These are phyloP conservation scores for Hymenoscyphus scutula DNA, from an alignment of 2,329 filamentous ascomycete species.

Conservation along the genomic window DNA sequence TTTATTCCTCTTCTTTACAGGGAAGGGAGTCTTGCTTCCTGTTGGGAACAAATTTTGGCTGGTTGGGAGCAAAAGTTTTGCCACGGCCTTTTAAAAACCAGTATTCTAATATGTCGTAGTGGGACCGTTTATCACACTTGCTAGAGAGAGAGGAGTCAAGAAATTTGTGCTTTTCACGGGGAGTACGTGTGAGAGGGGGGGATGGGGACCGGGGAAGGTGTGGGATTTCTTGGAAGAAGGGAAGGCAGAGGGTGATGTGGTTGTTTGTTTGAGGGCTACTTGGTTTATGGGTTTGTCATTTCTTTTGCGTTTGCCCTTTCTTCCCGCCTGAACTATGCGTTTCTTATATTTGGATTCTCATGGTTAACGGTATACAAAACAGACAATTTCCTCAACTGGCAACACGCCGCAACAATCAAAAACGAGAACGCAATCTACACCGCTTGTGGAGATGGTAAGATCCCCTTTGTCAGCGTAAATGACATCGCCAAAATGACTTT, in stretches of 20 bases:
- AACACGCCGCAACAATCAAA: constrained; percentile 33
- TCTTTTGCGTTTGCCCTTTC: neutral
- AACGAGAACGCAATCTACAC: constrained; percentile 44
- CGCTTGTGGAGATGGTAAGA: constrained; percentile 42
- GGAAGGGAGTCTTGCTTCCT: no score
- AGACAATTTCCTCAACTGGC: constrained; percentile 24
- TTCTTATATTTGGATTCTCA: no score
- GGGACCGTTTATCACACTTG: constrained; percentile 43
- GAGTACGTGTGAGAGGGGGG: constrained; percentile 26
- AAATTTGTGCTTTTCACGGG: constrained; percentile 46
- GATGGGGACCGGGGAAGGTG: constrained; percentile 36
- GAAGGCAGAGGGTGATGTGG: constrained; percentile 42
- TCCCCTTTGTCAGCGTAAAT: constrained; percentile 46
- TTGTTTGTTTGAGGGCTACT: constrained; percentile 43
- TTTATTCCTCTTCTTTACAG: no score
- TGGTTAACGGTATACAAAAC: no score
- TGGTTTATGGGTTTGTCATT: constrained; percentile 45
- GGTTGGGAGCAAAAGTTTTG: no score
- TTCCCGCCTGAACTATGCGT: no score
- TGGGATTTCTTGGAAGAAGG: constrained; percentile 40
- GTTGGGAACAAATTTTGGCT: no score
- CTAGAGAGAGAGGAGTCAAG: constrained; percentile 36
- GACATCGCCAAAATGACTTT: constrained; percentile 47
- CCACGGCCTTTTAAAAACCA: no score
- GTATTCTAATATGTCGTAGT: no score